These are phyloP conservation scores for Phascolomyces articulosus DNA, from an alignment of 371 early-diverging fungal species.

Conservation along the genomic window DNA sequence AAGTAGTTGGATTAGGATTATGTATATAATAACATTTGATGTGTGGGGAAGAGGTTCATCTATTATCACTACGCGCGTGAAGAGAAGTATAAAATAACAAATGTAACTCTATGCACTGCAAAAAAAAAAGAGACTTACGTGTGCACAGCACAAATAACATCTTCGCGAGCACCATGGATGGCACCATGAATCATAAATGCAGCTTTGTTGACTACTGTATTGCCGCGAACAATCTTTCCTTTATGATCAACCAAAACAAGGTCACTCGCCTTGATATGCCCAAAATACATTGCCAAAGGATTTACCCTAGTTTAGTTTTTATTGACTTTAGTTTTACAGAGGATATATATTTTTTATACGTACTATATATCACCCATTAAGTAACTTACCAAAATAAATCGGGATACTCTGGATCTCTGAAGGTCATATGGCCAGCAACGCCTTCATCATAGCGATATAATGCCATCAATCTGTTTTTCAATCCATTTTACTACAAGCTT, in stretches of 20 bases:
- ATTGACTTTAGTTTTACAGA: not conserved
- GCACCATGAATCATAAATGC: conserved; percentile 67
- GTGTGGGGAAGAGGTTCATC: too few relatives aligned
- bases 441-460: conserved; percentile 63
- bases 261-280: conserved; percentile 58
- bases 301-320: conserved; percentile 47
- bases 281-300: conserved; percentile 56
- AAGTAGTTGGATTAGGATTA: too few relatives aligned
- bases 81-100: not conserved
- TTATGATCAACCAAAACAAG: conserved; percentile 57
- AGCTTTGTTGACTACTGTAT: conserved; percentile 55
- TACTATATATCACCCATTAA: too few relatives aligned
- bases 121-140: conserved; percentile 21
- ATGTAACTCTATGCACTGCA: too few relatives aligned
- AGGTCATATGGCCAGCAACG: conserved; percentile 47
- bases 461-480: conserved; percentile 43
- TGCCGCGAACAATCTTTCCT: conserved; percentile 56
- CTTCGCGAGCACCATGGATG: conserved; percentile 49
- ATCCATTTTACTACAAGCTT: too few relatives aligned
- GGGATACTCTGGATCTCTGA: conserved; percentile 63
- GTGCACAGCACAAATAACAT: conserved; percentile 60
- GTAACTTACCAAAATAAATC: conserved; percentile 54
- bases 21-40: too few relatives aligned
- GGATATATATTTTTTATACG: too few relatives aligned
- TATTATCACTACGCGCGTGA: not conserved